These are phyloP conservation scores for Cicer judaicum DNA, from an alignment of 306 rosid species.

Conservation along the genomic window DNA sequence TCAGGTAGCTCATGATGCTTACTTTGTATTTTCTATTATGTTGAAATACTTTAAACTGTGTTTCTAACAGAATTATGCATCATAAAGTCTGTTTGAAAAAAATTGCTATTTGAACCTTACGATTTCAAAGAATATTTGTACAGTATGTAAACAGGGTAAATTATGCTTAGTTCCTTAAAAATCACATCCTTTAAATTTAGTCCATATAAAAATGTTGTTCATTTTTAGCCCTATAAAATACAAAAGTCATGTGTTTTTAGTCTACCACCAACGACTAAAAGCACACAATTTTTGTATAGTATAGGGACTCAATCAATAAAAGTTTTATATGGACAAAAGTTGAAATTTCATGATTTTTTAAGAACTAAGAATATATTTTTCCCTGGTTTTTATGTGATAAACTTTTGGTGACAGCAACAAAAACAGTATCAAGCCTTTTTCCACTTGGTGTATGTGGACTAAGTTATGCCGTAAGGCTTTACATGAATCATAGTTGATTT, in stretches of 20 bases:
- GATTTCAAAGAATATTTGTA: constrained; percentile 32
- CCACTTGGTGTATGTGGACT: not conserved
- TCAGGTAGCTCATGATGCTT: constrained; percentile 60
- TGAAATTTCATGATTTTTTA: not conserved
- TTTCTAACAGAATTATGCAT: constrained; percentile 12
- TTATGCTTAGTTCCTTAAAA: not conserved
- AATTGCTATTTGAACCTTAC: constrained; percentile 14
- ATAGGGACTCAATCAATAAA: not conserved
- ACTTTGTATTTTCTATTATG: constrained; percentile 6
- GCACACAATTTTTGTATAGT: not conserved
- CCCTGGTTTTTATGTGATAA: constrained; percentile 20
- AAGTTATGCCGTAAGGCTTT: not conserved
- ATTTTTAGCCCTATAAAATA: not conserved
- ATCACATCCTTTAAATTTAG: not conserved
- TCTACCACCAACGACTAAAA: not conserved
- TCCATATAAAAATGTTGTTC: not conserved
- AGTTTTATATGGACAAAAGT: not conserved
- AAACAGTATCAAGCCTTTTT: constrained; percentile 6
- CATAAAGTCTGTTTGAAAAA: constrained; percentile 19
- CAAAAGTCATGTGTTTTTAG: not conserved
- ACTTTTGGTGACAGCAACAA: not conserved
- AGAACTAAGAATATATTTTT: not conserved
- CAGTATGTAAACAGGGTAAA: not conserved
- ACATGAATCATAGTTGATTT: not conserved
- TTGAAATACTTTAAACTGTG: constrained; percentile 21